Conservation (phyloP, 495 filamentous ascomycete genomes). For the Hyaloscypha finlandica region DNA sequence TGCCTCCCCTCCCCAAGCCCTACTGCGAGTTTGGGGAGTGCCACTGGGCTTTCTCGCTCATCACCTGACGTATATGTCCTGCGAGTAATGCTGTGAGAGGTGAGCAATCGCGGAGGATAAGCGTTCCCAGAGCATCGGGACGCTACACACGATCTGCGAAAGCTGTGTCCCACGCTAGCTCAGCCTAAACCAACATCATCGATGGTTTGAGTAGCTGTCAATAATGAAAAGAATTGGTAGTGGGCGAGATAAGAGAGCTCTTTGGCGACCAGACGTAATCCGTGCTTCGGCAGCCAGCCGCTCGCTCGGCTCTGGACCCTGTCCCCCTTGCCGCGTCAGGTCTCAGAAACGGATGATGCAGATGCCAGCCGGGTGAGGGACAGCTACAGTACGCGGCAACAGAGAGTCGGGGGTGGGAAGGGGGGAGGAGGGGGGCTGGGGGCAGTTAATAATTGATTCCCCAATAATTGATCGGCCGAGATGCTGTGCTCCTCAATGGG, state of each 20-base stretch:
- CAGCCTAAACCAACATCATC: constrained; percentile 22
- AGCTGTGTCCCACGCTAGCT: constrained; percentile 16
- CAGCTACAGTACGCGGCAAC: background rate
- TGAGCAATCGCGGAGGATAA: constrained; percentile 14
- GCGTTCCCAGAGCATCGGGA: constrained; percentile 8
- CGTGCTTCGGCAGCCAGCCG: constrained; percentile 9
- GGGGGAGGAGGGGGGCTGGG: background rate
- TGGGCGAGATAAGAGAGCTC: background rate
- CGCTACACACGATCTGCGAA: constrained; percentile 24
- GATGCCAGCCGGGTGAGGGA: background rate
- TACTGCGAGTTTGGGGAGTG: background rate
- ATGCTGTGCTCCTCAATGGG: background rate
- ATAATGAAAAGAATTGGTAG: background rate
- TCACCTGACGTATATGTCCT: constrained; percentile 26
- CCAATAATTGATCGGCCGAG: background rate
- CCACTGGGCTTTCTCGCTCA: background rate
- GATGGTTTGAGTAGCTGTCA: background rate
- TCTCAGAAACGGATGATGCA: background rate
- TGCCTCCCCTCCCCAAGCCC: background rate
- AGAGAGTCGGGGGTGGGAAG: background rate
- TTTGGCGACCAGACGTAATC: background rate
- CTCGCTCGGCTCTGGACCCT: background rate
- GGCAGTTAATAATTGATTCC: background rate
- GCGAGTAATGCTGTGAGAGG: constrained; percentile 25
- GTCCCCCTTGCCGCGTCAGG: background rate